phyloP scores from a whole-genome alignment of 2,329 filamentous ascomycete genomes.

The Gaeumannomyces sp. region DNA sequence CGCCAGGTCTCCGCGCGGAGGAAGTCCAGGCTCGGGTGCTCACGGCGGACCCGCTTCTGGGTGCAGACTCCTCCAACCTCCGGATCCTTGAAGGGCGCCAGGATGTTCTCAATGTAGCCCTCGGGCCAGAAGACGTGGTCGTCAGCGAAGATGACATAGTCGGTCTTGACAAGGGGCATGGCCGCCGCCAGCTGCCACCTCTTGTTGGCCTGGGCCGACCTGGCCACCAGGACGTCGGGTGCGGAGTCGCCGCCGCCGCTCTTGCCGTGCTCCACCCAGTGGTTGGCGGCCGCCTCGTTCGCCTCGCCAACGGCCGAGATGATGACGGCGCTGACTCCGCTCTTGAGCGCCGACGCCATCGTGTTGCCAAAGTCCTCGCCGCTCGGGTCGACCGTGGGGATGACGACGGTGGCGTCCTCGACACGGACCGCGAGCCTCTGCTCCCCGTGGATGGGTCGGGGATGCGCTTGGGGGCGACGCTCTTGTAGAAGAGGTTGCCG shows the following conservation, averaged over 20 bases:
- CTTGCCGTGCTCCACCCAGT: slow-evolving; percentile 14
- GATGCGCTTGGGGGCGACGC: slow-evolving; percentile 21
- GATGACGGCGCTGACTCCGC: slow-evolving; percentile 31
- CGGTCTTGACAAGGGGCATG: slow-evolving; percentile 29
- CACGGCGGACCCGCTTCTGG: slow-evolving; percentile 45
- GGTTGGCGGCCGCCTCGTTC: slow-evolving; percentile 14
- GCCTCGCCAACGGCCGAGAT: slow-evolving; percentile 37
- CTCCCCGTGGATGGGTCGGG: slow-evolving; percentile 23
- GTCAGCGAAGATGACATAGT: slow-evolving; percentile 41
- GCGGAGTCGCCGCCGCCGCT: neutral
- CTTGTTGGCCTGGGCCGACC: slow-evolving; percentile 34
- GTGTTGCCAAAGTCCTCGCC: slow-evolving; percentile 30
- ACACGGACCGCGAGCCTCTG: neutral
- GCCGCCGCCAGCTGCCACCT: slow-evolving; percentile 39
- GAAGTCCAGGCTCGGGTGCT: slow-evolving; percentile 10
- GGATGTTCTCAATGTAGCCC: slow-evolving; percentile 32
- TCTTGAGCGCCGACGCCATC: slow-evolving; percentile 28
- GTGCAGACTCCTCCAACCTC: slow-evolving; percentile 49
- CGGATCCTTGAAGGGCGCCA: slow-evolving; percentile 38
- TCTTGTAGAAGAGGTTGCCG: slow-evolving; percentile 33
- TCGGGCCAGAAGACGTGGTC: slow-evolving; percentile 47
- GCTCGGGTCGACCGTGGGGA: slow-evolving; percentile 43
- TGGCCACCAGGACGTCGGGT: slow-evolving; percentile 26
- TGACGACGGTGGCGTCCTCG: slow-evolving; percentile 41
- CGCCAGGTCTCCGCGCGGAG: slow-evolving; percentile 6